Evolutionary conservation across 1,284 basidiomycete species (phyloP), one percentile per base, ranked within the genome.

Genomic region (Hymenochaete sp.): DNA sequence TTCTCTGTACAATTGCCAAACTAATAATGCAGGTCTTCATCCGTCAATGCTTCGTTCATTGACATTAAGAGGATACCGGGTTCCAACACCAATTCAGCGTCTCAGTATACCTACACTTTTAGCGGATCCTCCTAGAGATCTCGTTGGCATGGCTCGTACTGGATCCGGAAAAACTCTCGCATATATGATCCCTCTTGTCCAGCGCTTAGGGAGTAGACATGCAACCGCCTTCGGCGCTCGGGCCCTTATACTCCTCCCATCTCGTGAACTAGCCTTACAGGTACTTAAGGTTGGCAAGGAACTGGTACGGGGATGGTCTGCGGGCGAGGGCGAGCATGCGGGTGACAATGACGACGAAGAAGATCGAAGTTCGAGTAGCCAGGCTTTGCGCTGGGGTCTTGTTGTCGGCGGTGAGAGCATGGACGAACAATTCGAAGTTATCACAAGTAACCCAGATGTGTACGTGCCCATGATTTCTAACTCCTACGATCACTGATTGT

Each of bases 131-230:
- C 90, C 93, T 2, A 72, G 90, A 42, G 96, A 99, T 66, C 81
- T 98, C 7, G 89, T 99, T 14, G 96, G 92, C 44, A 98, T 98
- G 96, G 95, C 96, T 18, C 75, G 96, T 14, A 99, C 96, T 1
- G 96, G 96, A 47, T 97, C 93, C 0, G 96, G 96, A 51, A 99
- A 99, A 67, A 97, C 95, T 10, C 75, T 98, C 22, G 95, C 95
- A 28, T 99, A 96, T 64, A 79, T 98, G 70, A 72, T 98, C 16
- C 96, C 96, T 37, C 73, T 98, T 10, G 72, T 98, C 0, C 89
- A 96, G 52, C 75, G 88, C 21, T 75, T 98, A 8, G 81, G 86
- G 19, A 88, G 88, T 13, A 70, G 79, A 13, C 93, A 96, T 61
- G 76, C 82, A 3, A 75, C 78, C 9, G 67, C 78, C 0, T 92